Percentiles rank a stretch among this genome's conserved stretches.
phyloP scores from a whole-genome alignment of 2,329 filamentous ascomycete genomes.

The Meredithiella fracta region DNA sequence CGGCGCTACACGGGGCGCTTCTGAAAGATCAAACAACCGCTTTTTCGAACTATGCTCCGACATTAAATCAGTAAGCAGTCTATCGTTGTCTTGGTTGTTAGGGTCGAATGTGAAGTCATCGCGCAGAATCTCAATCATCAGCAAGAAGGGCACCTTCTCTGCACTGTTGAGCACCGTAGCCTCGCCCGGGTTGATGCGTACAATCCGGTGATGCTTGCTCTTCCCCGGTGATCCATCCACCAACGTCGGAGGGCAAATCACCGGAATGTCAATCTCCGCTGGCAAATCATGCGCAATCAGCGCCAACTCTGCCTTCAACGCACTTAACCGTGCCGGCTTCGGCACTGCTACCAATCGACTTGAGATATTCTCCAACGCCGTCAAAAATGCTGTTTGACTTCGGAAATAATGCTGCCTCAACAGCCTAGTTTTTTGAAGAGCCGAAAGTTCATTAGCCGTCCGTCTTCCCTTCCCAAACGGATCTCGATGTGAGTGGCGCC shows the following conservation, averaged over 20 bases:
- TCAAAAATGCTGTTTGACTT: slow-evolving; percentile 64
- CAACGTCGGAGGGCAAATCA: slow-evolving; percentile 62
- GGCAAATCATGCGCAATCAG: slow-evolving; percentile 68
- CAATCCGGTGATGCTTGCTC: slow-evolving; percentile 67
- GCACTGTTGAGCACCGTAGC: slow-evolving; percentile 75
- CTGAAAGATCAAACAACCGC: slow-evolving; percentile 52
- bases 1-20: slow-evolving; percentile 36
- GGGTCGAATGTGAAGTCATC: slow-evolving; percentile 77
- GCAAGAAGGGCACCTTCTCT: slow-evolving; percentile 67
- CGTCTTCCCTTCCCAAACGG: slow-evolving; percentile 31
- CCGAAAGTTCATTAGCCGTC: slow-evolving; percentile 44
- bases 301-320: slow-evolving; percentile 63
- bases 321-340: slow-evolving; percentile 65
- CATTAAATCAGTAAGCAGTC: slow-evolving; percentile 41
- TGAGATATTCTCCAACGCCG: slow-evolving; percentile 67
- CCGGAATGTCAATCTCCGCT: slow-evolving; percentile 67
- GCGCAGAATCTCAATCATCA: slow-evolving; percentile 69
- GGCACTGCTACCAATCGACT: slow-evolving; percentile 70
- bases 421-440: slow-evolving; percentile 51
- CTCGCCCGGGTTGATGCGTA: slow-evolving; percentile 68
- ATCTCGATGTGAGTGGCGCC: slow-evolving; percentile 45
- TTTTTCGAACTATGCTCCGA: slow-evolving; percentile 39
- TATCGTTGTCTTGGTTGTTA: slow-evolving; percentile 53
- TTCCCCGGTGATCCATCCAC: slow-evolving; percentile 56
- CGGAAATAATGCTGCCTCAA: slow-evolving; percentile 70